Percentiles rank a stretch among this genome's conserved stretches.
Evolutionary conservation across 1,284 basidiomycete species (phyloP).

Genomic region (Ceratobasidium sp.): DNA sequence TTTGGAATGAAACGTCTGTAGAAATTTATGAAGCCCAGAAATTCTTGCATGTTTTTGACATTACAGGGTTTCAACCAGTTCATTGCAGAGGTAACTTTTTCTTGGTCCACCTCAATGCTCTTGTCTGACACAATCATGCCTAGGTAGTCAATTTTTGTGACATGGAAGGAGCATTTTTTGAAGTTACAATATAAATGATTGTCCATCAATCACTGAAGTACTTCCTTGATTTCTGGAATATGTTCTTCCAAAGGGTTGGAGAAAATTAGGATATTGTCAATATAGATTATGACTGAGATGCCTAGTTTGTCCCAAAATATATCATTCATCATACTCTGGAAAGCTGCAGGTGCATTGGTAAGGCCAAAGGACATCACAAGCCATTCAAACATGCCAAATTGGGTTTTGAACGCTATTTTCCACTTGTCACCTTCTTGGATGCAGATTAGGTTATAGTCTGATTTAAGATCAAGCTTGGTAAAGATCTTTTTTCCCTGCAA

Average conservation of each 20-base stretch:
- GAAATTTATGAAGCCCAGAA: constrained; percentile 51
- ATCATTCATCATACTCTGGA: constrained; percentile 45
- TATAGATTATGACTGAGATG: constrained; percentile 42
- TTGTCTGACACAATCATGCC: constrained; percentile 43
- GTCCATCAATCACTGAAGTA: constrained; percentile 40
- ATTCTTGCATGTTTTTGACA: constrained; percentile 48
- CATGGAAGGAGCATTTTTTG: constrained; percentile 45
- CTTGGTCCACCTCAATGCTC: constrained; percentile 45
- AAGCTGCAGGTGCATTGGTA: constrained; percentile 32
- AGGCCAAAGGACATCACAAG: constrained; percentile 35
- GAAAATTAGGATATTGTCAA: constrained; percentile 51
- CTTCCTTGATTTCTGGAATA: constrained; percentile 42
- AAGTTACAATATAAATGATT: constrained; percentile 40
- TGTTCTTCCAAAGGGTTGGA: constrained; percentile 53
- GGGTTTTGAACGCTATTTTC: constrained; percentile 49
- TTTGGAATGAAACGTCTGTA: constrained; percentile 45
- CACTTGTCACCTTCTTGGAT: constrained; percentile 45
- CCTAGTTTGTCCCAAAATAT: constrained; percentile 38
- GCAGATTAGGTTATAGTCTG: constrained; percentile 47
- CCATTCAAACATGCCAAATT: not conserved
- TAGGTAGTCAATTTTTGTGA: constrained; percentile 44
- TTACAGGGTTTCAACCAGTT: constrained; percentile 48
- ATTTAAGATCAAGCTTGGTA: constrained; percentile 47
- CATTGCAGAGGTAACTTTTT: constrained; percentile 45
- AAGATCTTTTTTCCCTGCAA: constrained; percentile 43